Evolutionary conservation across 306 rosid species (phyloP).

Genomic region (Styphnolobium japonicum): DNA sequence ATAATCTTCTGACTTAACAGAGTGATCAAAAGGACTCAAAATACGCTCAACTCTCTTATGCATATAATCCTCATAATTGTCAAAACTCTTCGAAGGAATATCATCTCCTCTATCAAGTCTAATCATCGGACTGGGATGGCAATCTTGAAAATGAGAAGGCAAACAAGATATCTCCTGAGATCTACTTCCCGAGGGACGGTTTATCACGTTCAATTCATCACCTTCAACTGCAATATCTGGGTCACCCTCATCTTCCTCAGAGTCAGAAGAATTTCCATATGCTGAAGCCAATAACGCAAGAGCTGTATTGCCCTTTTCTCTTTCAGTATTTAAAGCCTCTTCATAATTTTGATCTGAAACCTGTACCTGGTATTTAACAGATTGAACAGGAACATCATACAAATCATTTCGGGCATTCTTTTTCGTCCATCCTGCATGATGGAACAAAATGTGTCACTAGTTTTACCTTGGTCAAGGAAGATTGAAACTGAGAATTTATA

Average conservation of each 20-base stretch:
- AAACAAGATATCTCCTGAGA: constrained; percentile 38
- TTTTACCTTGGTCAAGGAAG: not conserved
- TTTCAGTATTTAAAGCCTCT: constrained; percentile 36
- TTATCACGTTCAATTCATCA: constrained; percentile 26
- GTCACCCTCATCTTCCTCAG: constrained; percentile 61
- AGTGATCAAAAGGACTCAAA: constrained; percentile 26
- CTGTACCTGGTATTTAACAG: constrained; percentile 35
- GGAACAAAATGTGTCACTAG: not conserved
- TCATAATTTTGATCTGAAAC: constrained; percentile 30
- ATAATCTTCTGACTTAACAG: constrained; percentile 37
- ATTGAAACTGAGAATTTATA: not conserved
- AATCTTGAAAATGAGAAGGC: constrained; percentile 30
- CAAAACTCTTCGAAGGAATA: not conserved
- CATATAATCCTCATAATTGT: constrained; percentile 31
- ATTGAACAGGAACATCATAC: constrained; percentile 44
- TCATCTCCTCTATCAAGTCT: constrained; percentile 26
- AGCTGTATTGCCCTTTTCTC: constrained; percentile 45
- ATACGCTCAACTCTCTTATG: constrained; percentile 28
- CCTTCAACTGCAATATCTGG: constrained; percentile 32
- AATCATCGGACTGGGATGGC: constrained; percentile 16
- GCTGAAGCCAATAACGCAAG: constrained; percentile 67
- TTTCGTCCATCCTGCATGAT: constrained; percentile 43
- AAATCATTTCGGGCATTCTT: constrained; percentile 33
- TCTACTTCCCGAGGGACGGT: constrained; percentile 39
- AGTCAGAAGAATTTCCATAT: constrained; percentile 75